Conservation (phyloP, 768 basidiomycete species). For the Boletus tylopilopsis region DNA sequence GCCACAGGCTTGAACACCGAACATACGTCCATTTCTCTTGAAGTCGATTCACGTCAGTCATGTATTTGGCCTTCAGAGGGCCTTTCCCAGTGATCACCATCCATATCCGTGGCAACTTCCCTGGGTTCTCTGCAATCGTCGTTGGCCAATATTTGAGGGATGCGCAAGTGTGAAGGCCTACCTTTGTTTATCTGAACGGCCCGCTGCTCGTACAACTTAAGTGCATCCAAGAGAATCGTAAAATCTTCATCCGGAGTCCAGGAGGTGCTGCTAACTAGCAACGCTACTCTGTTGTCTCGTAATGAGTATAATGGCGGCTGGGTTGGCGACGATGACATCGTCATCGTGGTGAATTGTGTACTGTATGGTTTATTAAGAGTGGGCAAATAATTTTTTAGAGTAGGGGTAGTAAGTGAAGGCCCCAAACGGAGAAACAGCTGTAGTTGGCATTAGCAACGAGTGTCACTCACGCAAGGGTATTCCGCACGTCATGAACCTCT, state of each 20-base stretch:
- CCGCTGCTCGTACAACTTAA: constrained; percentile 63
- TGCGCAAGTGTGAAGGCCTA: not conserved
- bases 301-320: constrained; percentile 28
- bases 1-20: constrained; percentile 78
- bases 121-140: constrained; percentile 11
- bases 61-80: constrained; percentile 68
- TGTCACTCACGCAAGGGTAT: not conserved
- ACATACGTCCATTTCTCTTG: constrained; percentile 73
- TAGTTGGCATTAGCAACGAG: not conserved
- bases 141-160: not conserved
- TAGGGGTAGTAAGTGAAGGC: constrained; percentile 32
- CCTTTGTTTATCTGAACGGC: constrained; percentile 36
- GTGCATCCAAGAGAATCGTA: constrained; percentile 70
- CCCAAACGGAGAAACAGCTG: constrained; percentile 53
- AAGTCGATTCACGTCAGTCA: constrained; percentile 56
- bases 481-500: constrained; percentile 71
- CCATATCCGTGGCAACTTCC: constrained; percentile 66
- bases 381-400: constrained; percentile 51
- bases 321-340: constrained; percentile 24
- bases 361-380: constrained; percentile 49
- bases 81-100: constrained; percentile 92
- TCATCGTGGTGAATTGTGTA: constrained; percentile 54
- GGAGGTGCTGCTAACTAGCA: constrained; percentile 88
- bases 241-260: constrained; percentile 99
- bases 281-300: constrained; percentile 73